A percentile compares a stretch with the other conserved stretches of the same genome.
These are phyloP conservation scores for Aspergillus sp. DNA, from an alignment of 2,329 filamentous ascomycete genomes.

Conservation along the genomic window DNA sequence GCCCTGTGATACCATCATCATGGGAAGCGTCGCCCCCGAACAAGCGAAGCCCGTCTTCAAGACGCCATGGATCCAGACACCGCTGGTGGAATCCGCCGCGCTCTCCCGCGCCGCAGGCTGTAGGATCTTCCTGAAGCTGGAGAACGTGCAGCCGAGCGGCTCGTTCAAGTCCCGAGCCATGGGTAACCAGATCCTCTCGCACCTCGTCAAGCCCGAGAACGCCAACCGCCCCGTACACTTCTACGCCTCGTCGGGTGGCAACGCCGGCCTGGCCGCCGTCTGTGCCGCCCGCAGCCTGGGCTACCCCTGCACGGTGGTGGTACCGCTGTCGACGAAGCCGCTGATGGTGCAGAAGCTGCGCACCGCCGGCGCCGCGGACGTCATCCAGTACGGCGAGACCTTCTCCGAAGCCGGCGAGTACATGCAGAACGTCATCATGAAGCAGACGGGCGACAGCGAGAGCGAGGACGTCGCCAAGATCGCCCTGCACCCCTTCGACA, in stretches of 20 bases:
- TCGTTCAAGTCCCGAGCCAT: slow-evolving; percentile 83
- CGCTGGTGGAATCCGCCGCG: slow-evolving; percentile 64
- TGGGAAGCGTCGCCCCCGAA: slow-evolving; percentile 36
- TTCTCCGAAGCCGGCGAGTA: slow-evolving; percentile 70
- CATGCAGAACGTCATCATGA: slow-evolving; percentile 55
- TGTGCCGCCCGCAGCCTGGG: slow-evolving; percentile 65
- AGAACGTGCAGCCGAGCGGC: slow-evolving; percentile 78
- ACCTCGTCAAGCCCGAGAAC: slow-evolving; percentile 42
- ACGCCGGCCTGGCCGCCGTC: slow-evolving; percentile 80
- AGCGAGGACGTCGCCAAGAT: slow-evolving; percentile 37
- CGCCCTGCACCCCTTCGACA: slow-evolving; percentile 46
- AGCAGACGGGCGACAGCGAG: slow-evolving; percentile 22
- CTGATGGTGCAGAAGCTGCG: slow-evolving; percentile 71
- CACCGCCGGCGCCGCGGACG: slow-evolving; percentile 62
- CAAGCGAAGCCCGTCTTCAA: slow-evolving; percentile 26
- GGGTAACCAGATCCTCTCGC: slow-evolving; percentile 65
- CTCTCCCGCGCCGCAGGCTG: slow-evolving; percentile 71
- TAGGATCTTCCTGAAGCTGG: slow-evolving; percentile 81
- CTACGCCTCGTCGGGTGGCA: slow-evolving; percentile 78
- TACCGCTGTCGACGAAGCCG: slow-evolving; percentile 64
- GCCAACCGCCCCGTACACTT: slow-evolving; percentile 59
- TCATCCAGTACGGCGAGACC: slow-evolving; percentile 66
- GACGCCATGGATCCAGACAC: slow-evolving; percentile 69
- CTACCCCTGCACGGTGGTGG: slow-evolving; percentile 70
- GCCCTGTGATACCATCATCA: slow-evolving; percentile 16